phyloP scores from a whole-genome alignment of 768 basidiomycete genomes.

The Mycena alexandri region DNA sequence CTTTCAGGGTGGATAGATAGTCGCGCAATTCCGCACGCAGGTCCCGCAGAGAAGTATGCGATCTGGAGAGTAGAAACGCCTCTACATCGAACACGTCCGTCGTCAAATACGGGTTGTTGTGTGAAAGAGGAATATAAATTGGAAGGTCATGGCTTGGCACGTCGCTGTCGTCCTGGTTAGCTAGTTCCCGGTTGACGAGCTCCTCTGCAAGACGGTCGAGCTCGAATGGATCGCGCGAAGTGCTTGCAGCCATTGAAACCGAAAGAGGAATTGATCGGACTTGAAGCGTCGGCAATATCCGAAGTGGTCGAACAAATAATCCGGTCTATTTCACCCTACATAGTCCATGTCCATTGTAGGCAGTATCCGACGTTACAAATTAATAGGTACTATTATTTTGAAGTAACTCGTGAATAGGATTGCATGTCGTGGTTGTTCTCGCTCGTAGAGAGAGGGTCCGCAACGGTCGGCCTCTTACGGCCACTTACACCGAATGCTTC shows the following conservation, averaged over 20 bases:
- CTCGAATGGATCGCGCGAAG: slow-evolving; percentile 67
- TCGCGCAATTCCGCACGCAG: slow-evolving; percentile 88
- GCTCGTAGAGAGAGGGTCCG: not conserved
- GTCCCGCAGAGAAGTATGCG: slow-evolving; percentile 88
- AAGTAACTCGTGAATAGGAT: slow-evolving; percentile 5
- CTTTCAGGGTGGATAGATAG: slow-evolving; percentile 86
- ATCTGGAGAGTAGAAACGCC: slow-evolving; percentile 87
- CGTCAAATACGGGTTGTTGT: slow-evolving; percentile 80
- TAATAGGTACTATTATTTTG: not conserved
- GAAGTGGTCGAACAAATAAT: too few relatives aligned
- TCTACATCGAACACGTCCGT: slow-evolving; percentile 84
- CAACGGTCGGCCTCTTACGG: not conserved
- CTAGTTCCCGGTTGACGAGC: slow-evolving; percentile 67
- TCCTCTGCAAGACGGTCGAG: slow-evolving; percentile 82
- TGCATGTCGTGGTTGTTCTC: not conserved
- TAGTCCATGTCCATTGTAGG: not conserved
- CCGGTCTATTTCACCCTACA: not conserved
- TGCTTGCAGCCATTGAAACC: slow-evolving; percentile 9
- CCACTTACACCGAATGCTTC: slow-evolving; percentile 40
- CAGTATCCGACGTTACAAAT: not conserved
- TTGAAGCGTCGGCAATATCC: too few relatives aligned
- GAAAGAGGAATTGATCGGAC: too few relatives aligned
- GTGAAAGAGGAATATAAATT: slow-evolving; percentile 79
- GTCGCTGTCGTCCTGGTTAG: slow-evolving; percentile 38
- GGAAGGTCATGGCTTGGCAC: slow-evolving; percentile 64